phyloP scores from a whole-genome alignment of 2,329 filamentous ascomycete species.

The Paraphoma sp. region DNA sequence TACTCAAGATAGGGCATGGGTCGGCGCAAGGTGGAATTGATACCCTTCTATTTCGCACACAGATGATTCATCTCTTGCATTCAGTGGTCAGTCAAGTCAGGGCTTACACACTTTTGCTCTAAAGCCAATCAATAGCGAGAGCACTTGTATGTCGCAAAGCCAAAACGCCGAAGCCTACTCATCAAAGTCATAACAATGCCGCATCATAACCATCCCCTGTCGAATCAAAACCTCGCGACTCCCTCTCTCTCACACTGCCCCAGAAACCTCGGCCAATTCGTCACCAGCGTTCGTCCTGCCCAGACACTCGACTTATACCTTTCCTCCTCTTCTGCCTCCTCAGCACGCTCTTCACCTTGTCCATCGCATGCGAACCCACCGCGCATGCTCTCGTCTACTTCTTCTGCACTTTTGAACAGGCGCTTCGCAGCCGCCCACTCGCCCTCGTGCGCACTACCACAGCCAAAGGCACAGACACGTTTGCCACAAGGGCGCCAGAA shows the following conservation, averaged over 20 bases:
- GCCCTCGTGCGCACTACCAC: slow-evolving; percentile 32
- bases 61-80: no score
- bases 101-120: no score
- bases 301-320: slow-evolving; percentile 11
- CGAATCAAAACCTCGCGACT: slow-evolving; percentile 18
- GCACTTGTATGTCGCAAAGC: background rate
- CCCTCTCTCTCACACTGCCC: slow-evolving; percentile 26
- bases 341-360: background rate
- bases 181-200: background rate
- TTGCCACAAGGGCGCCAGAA: slow-evolving; percentile 46
- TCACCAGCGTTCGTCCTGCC: slow-evolving; percentile 18
- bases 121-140: background rate
- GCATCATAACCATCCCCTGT: background rate
- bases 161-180: background rate
- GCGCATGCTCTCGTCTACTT: slow-evolving; percentile 14
- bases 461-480: slow-evolving; percentile 40
- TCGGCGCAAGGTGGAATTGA: slow-evolving; percentile 2
- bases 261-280: slow-evolving; percentile 20
- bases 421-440: slow-evolving; percentile 39
- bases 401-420: slow-evolving; percentile 35
- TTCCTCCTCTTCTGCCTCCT: background rate
- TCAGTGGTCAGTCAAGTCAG: no score
- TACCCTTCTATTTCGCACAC: background rate
- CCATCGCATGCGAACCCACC: slow-evolving; percentile 4
- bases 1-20: background rate